Evolutionary conservation across 2,329 filamentous ascomycete species (phyloP), one percentile per base, ranked within the genome.

Genomic region (Exophiala alcalophila): DNA sequence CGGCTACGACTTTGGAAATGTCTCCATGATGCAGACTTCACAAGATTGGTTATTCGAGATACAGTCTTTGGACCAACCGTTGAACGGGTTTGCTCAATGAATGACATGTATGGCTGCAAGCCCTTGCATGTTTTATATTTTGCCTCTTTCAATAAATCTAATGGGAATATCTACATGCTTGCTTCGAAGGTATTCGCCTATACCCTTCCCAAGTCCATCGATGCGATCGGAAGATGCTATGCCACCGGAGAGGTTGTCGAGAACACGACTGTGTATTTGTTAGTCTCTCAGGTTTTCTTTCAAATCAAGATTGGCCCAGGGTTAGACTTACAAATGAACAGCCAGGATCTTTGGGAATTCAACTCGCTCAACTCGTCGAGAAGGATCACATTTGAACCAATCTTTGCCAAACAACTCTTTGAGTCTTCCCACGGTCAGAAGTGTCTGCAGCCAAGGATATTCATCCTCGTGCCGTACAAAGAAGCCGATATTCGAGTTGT

Each of bases 401-500:
- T 41, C 29, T 23, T 27, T 14, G n/a, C 40, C 40, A 14, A 38
- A 19, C 6, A 69, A 49, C 5, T 61, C 44, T n/a, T 59, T 58
- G 34, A 73, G 48, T 7, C 58, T 61, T 4, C 54, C 48, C 4
- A 59, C 53, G 1, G 62, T 70, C 48, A 75, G 55, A 1, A 70
- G 60, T 3, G 55, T 52, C 11, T 57, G 59, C 5, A 69, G 54
- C 66, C 65, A 69, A 1, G 43, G 4, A 55, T 57, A 64, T 6
- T 54, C 47, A 1, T 21, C 23, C 4, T 42, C 29, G 9, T 53
- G 32, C 54, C 47, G 49, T 2, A 59, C 53, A 14, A 62, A 68
- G 6, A 69, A 46, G 0, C 69, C 66, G 8, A 68, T 56, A 26
- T 71, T 71, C 28, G 61, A 39, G 45, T 70, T 61, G 8, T 57